Base-by-base conservation (phyloP, 2,329 filamentous ascomycete genomes). In the Thielaviopsis ethacetica region DNA sequence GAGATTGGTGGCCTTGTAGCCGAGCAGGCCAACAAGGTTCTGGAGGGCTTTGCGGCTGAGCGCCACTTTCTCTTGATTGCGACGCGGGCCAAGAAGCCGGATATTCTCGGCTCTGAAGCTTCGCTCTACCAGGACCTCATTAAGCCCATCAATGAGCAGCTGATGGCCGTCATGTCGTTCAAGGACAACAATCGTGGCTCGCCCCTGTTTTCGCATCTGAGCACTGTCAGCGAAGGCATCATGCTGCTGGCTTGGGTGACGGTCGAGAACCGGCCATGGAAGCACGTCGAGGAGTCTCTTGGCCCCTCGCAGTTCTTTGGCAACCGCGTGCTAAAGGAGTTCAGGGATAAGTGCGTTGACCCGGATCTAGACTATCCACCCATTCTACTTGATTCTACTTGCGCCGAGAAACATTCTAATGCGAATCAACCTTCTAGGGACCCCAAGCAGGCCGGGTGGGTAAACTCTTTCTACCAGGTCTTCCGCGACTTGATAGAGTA, bases 281-380 rank as follows among this genome's bases (percentile, higher is more conserved):
- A 93, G 67, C 88, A 91, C 66, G 86, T 97, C 53, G 84, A 84
- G 53, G 91, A 95, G 65, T 85, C 85, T 61, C 77, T 95, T 21
- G 84, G 85, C 30, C 85, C 89, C 56, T 88, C 91, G 49, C 86
- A 97, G 69, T 95, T 95, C 74, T 96, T 88, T 66, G 93, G 93
- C 38, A 97, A 98, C 75, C 83, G 91, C 65, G 88, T 98, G 44
- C 75, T 97, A 65, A 95, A 90, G 73, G 86, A 94, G 66, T 84
- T 86, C 71, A 96, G 94, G 73, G 91, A 82, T 57, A 81, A 78
- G 75, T 76, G 65, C 41, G 70, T 58, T 30, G 10, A 2, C 12
- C 34, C 30, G 30, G 10, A 34, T 26, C n/a, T 30, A 22, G n/a
- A 24, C 41, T n/a, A n/a, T n/a, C n/a, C n/a, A n/a, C n/a, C n/a